Percentiles rank a stretch among this genome's conserved stretches.
phyloP scores from a whole-genome alignment of 225 moss, liverwort and hornwort species.

The Takakia lepidozioides region DNA sequence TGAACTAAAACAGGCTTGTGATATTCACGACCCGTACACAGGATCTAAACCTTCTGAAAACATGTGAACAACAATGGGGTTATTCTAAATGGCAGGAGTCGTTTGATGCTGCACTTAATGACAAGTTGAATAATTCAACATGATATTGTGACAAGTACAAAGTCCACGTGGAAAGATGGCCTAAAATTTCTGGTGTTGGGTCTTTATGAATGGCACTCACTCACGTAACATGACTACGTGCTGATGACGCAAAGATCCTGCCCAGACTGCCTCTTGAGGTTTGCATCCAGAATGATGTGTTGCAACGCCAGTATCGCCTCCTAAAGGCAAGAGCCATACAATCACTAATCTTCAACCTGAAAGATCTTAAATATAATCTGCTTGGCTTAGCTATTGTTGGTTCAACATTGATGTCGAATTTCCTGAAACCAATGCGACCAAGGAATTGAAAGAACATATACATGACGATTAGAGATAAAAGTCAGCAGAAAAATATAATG shows the following conservation, averaged over 20 bases:
- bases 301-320: conserved; percentile 5
- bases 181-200: conserved; percentile 5
- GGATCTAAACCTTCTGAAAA: no score
- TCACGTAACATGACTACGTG: conserved; percentile 2
- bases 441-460: no score
- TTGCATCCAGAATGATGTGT: conserved; percentile 10
- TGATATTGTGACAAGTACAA: no score
- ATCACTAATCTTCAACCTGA: conserved; percentile 4
- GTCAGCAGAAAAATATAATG: no score
- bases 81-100: not conserved
- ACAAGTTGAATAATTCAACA: not conserved
- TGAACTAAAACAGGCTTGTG: not conserved
- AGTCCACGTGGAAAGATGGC: no score
- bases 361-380: conserved; percentile 4
- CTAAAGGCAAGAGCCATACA: conserved; percentile 9
- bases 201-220: conserved; percentile 3
- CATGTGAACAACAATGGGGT: not conserved
- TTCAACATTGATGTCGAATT: not conserved
- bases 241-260: conserved; percentile 14
- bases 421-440: no score
- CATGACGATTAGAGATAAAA: no score
- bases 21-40: not conserved
- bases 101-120: no score
- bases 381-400: conserved; percentile 2
- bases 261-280: conserved; percentile 15